A percentile compares a stretch with the other conserved stretches of the same genome.
These are phyloP conservation scores for Salvia miltiorrhiza DNA, from an alignment of 257 asterid genomes.

Conservation along the genomic window DNA sequence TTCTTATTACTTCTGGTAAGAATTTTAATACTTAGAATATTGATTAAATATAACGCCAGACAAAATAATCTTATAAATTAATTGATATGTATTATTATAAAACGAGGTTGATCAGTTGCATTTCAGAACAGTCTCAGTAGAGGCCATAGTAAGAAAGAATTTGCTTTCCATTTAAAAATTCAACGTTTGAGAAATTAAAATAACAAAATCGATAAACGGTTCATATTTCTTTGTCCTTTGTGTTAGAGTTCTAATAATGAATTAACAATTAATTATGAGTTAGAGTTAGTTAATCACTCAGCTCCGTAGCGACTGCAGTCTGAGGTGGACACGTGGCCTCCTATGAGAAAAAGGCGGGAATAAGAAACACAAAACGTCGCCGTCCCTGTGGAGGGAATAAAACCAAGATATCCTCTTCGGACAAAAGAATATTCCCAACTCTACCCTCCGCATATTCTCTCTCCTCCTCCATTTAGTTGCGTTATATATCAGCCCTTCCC, in stretches of 20 bases:
- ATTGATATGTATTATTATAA: too few relatives aligned
- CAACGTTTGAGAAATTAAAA: background rate
- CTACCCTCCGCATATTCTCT: conserved; percentile 46
- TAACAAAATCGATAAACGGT: background rate
- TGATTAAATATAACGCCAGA: too few relatives aligned
- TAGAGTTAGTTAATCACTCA: background rate
- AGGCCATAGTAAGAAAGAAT: background rate
- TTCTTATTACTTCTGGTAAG: too few relatives aligned
- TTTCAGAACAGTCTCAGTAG: background rate
- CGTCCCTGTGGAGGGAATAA: conserved; percentile 42
- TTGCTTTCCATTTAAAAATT: background rate
- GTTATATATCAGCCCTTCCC: conserved; percentile 21
- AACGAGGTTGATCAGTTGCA: too few relatives aligned
- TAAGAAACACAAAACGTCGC: conserved; percentile 15
- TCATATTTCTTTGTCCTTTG: background rate
- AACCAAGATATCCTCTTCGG: conserved; percentile 61
- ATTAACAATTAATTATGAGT: background rate
- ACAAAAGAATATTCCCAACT: conserved; percentile 68
- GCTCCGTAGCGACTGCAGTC: background rate
- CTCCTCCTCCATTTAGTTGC: conserved; percentile 20
- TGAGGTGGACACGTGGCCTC: conserved; percentile 17
- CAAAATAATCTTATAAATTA: too few relatives aligned
- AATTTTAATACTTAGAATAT: too few relatives aligned
- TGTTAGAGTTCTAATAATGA: too few relatives aligned
- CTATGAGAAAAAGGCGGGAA: background rate